Evolutionary conservation across 2,329 filamentous ascomycete species (phyloP).

Genomic region (Colletotrichum sp.): DNA sequence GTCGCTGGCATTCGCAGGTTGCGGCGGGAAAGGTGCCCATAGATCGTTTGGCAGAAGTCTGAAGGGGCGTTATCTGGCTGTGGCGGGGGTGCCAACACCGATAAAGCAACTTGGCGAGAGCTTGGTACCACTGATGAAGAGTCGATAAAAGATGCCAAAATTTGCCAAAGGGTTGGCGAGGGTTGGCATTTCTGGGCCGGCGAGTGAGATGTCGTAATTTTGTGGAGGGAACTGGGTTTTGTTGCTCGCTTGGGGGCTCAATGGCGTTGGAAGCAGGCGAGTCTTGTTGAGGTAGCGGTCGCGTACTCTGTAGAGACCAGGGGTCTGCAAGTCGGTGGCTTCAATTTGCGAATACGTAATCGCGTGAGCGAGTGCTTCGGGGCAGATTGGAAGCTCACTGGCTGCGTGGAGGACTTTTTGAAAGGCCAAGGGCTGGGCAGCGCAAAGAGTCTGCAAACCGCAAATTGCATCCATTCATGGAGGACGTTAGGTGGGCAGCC

Average conservation of each 20-base stretch:
- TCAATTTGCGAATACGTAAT: conserved; percentile 3
- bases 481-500: not conserved
- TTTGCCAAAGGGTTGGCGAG: conserved; percentile 7
- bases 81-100: conserved; percentile 17
- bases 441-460: not conserved
- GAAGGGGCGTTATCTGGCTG: not conserved
- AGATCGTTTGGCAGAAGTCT: not conserved
- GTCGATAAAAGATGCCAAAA: conserved; percentile 14
- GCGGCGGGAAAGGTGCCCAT: not conserved
- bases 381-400: not conserved
- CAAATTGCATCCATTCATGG: not conserved
- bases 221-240: not conserved
- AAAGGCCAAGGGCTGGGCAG: conserved; percentile 15
- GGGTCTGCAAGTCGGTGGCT: not conserved
- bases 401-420: not conserved
- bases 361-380: not conserved
- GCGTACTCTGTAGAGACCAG: not conserved
- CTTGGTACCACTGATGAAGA: conserved; percentile 17
- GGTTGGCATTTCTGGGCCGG: conserved; percentile 18
- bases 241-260: not conserved
- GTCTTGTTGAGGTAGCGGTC: not conserved
- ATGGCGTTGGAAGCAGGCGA: not conserved
- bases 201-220: conserved; percentile 3
- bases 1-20: not conserved
- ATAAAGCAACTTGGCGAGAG: conserved; percentile 17